Evolutionary conservation across 106 monocot species (phyloP).

Genomic region (Cymbidium sinense): DNA sequence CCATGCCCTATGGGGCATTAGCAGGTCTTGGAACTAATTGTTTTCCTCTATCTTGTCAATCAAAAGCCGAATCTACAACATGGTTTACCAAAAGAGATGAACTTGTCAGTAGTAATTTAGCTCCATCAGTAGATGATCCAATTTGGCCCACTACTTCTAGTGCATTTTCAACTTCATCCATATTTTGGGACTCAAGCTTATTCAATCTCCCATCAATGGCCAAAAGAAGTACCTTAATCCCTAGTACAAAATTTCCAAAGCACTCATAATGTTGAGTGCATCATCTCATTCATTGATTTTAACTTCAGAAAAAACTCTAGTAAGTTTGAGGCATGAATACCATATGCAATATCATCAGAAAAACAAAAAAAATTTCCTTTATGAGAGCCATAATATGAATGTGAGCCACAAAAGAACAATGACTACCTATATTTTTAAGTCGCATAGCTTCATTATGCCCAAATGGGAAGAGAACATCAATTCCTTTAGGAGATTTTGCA

Average conservation of each 20-base stretch:
- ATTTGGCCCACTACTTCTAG: no score
- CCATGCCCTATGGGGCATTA: no score
- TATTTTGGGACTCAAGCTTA: no score
- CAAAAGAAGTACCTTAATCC: no score
- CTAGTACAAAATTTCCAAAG: conserved; percentile 92
- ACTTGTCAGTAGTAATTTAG: no score
- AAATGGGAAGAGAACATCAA: conserved; percentile 54
- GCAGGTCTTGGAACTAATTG: no score
- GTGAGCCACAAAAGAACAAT: conserved; percentile 58
- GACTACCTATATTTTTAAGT: conserved; percentile 47
- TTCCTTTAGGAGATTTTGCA: conserved; percentile 59
- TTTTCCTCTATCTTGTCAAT: no score
- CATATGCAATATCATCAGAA: conserved; percentile 52
- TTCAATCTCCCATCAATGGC: no score
- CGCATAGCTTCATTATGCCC: conserved; percentile 27
- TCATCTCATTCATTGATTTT: conserved; percentile 61
- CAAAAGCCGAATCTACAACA: no score
- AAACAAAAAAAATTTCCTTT: conserved; percentile 73
- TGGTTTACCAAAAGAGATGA: no score
- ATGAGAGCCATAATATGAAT: conserved; percentile 79
- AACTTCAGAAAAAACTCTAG: conserved; percentile 64
- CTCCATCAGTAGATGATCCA: no score
- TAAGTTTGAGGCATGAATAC: conserved; percentile 49
- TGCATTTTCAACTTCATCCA: no score
- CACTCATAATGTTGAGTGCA: conserved; percentile 64